Evolutionary conservation across 139 green algal species (phyloP), one percentile per base, ranked within the genome.

Genomic region (Micractinium sp.): DNA sequence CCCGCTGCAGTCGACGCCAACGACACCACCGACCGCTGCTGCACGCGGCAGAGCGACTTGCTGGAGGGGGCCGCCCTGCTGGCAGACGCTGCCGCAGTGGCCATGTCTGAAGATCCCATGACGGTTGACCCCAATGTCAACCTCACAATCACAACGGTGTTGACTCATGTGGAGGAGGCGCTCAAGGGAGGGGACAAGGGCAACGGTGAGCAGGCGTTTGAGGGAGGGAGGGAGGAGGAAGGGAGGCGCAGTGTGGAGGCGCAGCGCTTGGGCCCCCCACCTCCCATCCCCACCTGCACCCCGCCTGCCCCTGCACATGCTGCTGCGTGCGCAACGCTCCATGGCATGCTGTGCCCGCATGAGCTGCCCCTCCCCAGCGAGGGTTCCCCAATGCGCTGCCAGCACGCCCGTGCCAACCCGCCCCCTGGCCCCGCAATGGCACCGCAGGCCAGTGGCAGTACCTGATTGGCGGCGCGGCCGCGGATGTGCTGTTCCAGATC

Each of bases 391-490:
- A n/a, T 9, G 9, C 47, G 9, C 47, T 56, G 47, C 47, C 47
- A 56, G 7, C 47, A 16, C 47, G 9, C 47, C 63, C 16, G 12
- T 73, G 63, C 63, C 73, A 29, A 0, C 31, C 73, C 73, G 0
- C 73, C 31, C 31, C 7, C 31, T 41, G 22, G 19, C 33, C 73
- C 31, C 73, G n/a, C 18, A 27, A 31, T 71, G 20, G 20, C 18
- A 71, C 35, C 74, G 31, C 82, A 87, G 82, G 82, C 29, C 15
- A 79, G 66, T 87, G 82, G 82, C 82, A 87, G 82, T 79, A 66
- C 66, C 5, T 87, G 66, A 23, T 87, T 25, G 63, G 63, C 63
- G 36, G 63, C 27, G 36, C 63, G n/a, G 63, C 53, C 36, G 20
- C 47, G 22, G 82, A 87, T 15, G 39, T 7, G 25, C 82, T 87